Evolutionary conservation across 2,329 filamentous ascomycete genomes (phyloP), one percentile per base, ranked within the genome.

Genomic region (Nothophaeocryptopus gaeumannii): DNA sequence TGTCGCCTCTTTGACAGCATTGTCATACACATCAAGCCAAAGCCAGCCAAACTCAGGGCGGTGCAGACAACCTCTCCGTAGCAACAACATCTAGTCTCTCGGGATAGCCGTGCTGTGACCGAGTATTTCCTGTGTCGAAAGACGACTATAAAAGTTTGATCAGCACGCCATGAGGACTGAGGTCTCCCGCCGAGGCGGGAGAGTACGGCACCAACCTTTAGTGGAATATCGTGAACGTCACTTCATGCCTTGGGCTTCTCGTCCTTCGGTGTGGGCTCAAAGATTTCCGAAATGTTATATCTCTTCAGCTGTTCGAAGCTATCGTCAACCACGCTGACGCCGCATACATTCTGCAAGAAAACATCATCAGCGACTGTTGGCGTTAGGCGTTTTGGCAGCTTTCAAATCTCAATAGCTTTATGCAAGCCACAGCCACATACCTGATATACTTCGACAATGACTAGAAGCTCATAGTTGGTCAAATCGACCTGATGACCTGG

Each of bases 381-480:
- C 38, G 39, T 11, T 34, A 35, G 37, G 34, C 44, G 39, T 43
- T 43, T 39, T 33, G 37, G 35, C 45, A 15, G 44, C 16, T 26
- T 12, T 20, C 29, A 34, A 34, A 35, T 29, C 13, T 42, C 29
- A 16, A 15, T 38, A 26, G 30, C 50, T 48, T 32, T 15, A 49
- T 41, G 41, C 50, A 48, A 53, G 45, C 36, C 42, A 57, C 51
- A 49, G 35, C 38, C 54, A 65, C 76, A 59, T 77, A 88, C 88
- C 79, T 89, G 83, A 68, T 86, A 92, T 49, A 93, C 79, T 62
- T 93, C 88, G 49, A 93, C 82, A 54, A 92, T 71, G 59, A 93
- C 85, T 30, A 91, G 81, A 64, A 88, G 82, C 70, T 92, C 87
- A 31, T 88, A 87, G n/a, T 77, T 79, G 40, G 77, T 80, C n/a